Conservation (phyloP, 169 alveolate species). For the Perkinsus marinus region DNA sequence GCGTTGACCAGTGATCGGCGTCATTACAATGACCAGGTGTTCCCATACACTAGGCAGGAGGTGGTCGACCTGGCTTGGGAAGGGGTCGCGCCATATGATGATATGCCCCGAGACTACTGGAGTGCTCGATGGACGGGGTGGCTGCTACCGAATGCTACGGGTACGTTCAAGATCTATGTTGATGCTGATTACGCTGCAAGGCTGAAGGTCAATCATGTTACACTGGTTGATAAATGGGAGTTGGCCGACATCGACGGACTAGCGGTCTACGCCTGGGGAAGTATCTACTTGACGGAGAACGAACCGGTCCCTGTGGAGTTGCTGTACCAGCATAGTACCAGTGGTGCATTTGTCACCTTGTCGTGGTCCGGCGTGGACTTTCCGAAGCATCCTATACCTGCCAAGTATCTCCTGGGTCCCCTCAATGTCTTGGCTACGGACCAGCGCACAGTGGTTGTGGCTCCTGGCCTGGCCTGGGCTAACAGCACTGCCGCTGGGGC, state of each 20-base stretch:
- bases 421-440: not conserved
- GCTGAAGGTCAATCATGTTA: not conserved
- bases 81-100: not conserved
- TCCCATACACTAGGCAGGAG: not conserved
- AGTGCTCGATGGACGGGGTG: not conserved
- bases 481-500: not conserved
- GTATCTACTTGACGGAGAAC: not conserved
- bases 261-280: not conserved
- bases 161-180: not conserved
- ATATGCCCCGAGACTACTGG: not conserved
- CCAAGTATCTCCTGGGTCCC: not conserved
- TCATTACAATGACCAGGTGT: not conserved
- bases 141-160: conserved; percentile 2
- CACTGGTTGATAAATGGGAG: not conserved
- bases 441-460: not conserved
- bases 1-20: not conserved
- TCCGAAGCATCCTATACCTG: conserved; percentile 6
- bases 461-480: not conserved
- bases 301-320: conserved; percentile 8
- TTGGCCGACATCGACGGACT: not conserved
- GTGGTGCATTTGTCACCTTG: not conserved
- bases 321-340: not conserved
- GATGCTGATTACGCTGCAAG: conserved; percentile 4
- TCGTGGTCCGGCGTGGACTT: conserved; percentile 4
- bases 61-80: conserved; percentile 1